These are phyloP conservation scores for Boletus vinaceobasis DNA, from an alignment of 768 basidiomycete species.

Conservation along the genomic window DNA sequence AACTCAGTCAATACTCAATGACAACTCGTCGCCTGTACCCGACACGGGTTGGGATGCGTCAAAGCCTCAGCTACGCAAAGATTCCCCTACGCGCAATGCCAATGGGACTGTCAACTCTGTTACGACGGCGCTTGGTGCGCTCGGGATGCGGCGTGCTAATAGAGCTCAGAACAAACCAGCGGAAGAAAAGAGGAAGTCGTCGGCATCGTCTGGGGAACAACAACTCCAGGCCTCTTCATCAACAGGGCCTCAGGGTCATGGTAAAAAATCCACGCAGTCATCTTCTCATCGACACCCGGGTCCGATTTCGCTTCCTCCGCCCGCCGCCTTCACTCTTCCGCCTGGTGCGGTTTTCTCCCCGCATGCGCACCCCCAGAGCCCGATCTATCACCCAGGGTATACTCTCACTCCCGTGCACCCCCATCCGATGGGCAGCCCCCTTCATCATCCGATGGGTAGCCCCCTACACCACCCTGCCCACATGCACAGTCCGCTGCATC, in stretches of 20 bases:
- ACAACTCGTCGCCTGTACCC: constrained; percentile 1
- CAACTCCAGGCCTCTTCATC: constrained; percentile 10
- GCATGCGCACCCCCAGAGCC: constrained; percentile 36
- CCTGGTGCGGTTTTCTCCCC: constrained; percentile 33
- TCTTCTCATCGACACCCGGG: constrained; percentile 60
- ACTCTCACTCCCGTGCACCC: constrained; percentile 27
- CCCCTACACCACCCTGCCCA: constrained; percentile 31
- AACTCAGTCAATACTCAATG: constrained; percentile 16
- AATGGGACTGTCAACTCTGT: constrained; percentile 21
- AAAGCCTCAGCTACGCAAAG: constrained; percentile 13
- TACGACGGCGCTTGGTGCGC: constrained; percentile 23
- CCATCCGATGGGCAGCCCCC: constrained; percentile 31
- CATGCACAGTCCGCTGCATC: constrained; percentile 32
- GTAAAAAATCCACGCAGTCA: constrained; percentile 18
- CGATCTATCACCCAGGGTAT: constrained; percentile 37
- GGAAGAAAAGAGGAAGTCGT: constrained; percentile 24
- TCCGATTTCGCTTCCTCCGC: constrained; percentile 66
- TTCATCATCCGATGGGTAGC: constrained; percentile 39
- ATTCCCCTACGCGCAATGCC: constrained; percentile 5
- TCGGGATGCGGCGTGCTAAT: constrained; percentile 30
- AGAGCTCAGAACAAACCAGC: constrained; percentile 17
- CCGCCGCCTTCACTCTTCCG: constrained; percentile 43
- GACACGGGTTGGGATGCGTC: constrained; percentile 16
- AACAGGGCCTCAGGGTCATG: constrained; percentile 8
- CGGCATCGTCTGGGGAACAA: constrained; percentile 16